Evolutionary conservation across 2,329 filamentous ascomycete genomes (phyloP), one percentile per base, ranked within the genome.

Genomic region (Venturia asperata): DNA sequence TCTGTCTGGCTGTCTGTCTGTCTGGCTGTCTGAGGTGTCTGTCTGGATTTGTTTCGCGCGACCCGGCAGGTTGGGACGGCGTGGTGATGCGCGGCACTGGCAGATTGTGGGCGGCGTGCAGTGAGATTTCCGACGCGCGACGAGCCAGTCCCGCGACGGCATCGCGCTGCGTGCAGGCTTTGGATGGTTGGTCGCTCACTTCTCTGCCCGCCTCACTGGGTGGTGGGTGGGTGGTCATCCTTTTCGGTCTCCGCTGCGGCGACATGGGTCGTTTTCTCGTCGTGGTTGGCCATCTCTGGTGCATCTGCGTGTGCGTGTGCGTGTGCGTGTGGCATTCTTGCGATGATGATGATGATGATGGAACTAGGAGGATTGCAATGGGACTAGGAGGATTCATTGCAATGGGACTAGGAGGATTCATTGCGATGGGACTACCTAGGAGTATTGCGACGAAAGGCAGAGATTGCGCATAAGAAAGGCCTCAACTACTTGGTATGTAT

Each of bases 51-150:
- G n/a, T n/a, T 34, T 34, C 30, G 30, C 30, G 30, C 30, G 30
- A 34, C 30, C 30, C 52, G 30, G 52, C 27, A 58, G 37, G 3
- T 17, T 37, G 52, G 52, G 30, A 37, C 52, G 11, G 52, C 52
- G 52, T 58, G 52, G 52, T 58, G 52, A 58, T 58, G 27, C 15
- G 52, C 52, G 52, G 30, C n/a, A n/a, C n/a, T n/a, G n/a, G n/a
- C 10, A 58, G 30, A 58, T 37, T 37, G 30, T n/a, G 30, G 9
- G 39, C 39, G 6, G 30, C n/a, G n/a, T n/a, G n/a, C n/a, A n/a
- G 30, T 34, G 30, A 34, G 30, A 34, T 41, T 41, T 41, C 15
- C 39, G 39, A 41, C 52, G 34, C 52, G 24, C 49, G 34, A 55
- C 21, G 52, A n/a, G 11, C 30, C 52, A 58, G 30, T 58, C 52